Conservation (phyloP, 2,329 filamentous ascomycete genomes). For the Epichloe glyceriae region DNA sequence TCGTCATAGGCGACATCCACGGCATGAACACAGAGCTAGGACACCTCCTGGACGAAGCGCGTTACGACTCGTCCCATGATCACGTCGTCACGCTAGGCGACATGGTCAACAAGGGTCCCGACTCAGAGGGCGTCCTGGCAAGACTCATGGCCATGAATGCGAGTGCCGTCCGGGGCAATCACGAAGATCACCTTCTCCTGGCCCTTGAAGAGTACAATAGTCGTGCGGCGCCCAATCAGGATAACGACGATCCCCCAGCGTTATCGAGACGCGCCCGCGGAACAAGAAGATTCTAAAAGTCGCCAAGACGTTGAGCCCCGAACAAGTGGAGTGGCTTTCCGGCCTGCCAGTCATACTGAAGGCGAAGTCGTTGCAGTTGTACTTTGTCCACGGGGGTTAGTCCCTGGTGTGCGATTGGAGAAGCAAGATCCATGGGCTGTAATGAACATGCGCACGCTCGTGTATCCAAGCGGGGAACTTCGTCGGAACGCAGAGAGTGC, state of each 20-base stretch:
- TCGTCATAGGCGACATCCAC: conserved; percentile 87
- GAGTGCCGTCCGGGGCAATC: conserved; percentile 78
- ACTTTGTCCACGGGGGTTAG: conserved; percentile 78
- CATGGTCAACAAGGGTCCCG: conserved; percentile 74
- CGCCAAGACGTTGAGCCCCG: conserved; percentile 35
- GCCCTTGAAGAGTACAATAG: conserved; percentile 30
- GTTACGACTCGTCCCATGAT: conserved; percentile 46
- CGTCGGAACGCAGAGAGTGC: conserved; percentile 20
- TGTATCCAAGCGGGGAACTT: conserved; percentile 33
- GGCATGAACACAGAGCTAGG: conserved; percentile 62
- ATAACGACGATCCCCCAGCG: conserved; percentile 10
- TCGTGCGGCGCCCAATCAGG: conserved; percentile 14
- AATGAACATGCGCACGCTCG: conserved; percentile 85
- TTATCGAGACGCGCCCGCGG: conserved; percentile 20
- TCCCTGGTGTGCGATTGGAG: conserved; percentile 58
- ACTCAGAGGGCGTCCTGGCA: conserved; percentile 65
- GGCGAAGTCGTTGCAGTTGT: conserved; percentile 50
- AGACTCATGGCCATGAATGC: conserved; percentile 62
- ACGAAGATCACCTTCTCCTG: conserved; percentile 77
- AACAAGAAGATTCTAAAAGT: conserved; percentile 35
- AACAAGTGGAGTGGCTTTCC: conserved; percentile 57
- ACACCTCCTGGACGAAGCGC: conserved; percentile 51
- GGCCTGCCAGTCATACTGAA: conserved; percentile 66
- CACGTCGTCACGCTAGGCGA: conserved; percentile 69
- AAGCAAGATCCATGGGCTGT: conserved; percentile 64